Percentiles rank a stretch among this genome's conserved stretches.
Conservation (phyloP, 495 filamentous ascomycete species). For the Aspergillus asperescens region DNA sequence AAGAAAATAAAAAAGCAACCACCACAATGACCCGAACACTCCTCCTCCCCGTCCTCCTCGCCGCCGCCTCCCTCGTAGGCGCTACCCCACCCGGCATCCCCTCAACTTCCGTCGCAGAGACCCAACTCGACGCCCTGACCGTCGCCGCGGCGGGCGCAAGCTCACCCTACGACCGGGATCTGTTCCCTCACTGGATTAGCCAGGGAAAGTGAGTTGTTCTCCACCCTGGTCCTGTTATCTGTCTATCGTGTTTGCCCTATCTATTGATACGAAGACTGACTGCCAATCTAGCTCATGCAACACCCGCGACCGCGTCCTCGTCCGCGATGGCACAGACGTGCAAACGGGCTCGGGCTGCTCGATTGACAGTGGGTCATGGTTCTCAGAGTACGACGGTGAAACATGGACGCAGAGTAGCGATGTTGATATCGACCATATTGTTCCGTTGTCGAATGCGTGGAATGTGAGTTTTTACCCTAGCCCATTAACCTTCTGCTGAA, state of each 20-base stretch:
- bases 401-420: constrained; percentile 62
- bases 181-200: constrained; percentile 66
- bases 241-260: no score
- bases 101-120: constrained; percentile 44
- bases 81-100: constrained; percentile 55
- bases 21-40: neutral
- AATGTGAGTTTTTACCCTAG: constrained; percentile 41
- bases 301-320: constrained; percentile 61
- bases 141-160: constrained; percentile 49
- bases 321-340: constrained; percentile 61
- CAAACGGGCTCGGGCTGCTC: constrained; percentile 47
- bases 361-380: constrained; percentile 54
- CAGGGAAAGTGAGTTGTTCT: constrained; percentile 30
- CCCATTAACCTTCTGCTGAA: no score
- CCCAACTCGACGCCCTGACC: constrained; percentile 49
- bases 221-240: neutral
- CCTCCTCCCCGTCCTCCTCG: constrained; percentile 4
- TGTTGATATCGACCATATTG: constrained; percentile 72
- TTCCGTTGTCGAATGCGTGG: constrained; percentile 71
- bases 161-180: constrained; percentile 52
- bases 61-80: constrained; percentile 16
- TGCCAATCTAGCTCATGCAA: constrained; percentile 49
- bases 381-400: constrained; percentile 61
- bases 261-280: no score
- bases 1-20: neutral